Base-by-base conservation (phyloP, 23 red algal genomes). In the Gracilaria caudata region DNA sequence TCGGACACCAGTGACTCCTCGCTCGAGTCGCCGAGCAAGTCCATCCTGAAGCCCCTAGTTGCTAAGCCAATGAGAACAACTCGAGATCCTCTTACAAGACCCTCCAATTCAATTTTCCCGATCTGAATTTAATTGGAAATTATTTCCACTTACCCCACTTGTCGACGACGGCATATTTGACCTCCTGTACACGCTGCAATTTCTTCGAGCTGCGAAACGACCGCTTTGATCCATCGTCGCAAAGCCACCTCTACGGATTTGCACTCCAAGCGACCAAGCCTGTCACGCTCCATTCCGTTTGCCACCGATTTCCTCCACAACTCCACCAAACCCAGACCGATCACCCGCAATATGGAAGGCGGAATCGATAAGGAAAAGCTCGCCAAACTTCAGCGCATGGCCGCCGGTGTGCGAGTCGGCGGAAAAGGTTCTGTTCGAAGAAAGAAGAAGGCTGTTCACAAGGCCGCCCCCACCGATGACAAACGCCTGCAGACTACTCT, bases 381-480 rank as follows among this genome's bases (percentile, higher is more conserved):
- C 41, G 92, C 87, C 57, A 94, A 94, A 71, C 89, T 99, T 51
- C 91, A 93, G 58, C 78, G 88, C 51, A 93, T 99, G 90, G 90
- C 93, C 43, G 97, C 82, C 12, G 79, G 79, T 40, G 97, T 95
- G 40, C 92, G 97, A 63, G 86, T 89, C 37, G 97, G 97, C 40
- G 97, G 97, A 29, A 99, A 99, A 77, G 97, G 97, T 24, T 94
- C 92, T 9, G 90, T 99, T 26, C 80, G 97, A 29, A 66, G 97
- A 74, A 99, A 99, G 93, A 95, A 95, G 88, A 99, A 99, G 90
- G 93, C 88, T 56, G 85, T 86, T 20, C 97, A 93, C 64, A 94
- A 89, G 33, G 86, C 72, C 25, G 86, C 93, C n/a, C 95, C 95
- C 36, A 95, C 93, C 26, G 97, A 99, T 56, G 97, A 99, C 74